phyloP scores from a whole-genome alignment of 108 stramenopile genomes.

The Cyclotella atomus region DNA sequence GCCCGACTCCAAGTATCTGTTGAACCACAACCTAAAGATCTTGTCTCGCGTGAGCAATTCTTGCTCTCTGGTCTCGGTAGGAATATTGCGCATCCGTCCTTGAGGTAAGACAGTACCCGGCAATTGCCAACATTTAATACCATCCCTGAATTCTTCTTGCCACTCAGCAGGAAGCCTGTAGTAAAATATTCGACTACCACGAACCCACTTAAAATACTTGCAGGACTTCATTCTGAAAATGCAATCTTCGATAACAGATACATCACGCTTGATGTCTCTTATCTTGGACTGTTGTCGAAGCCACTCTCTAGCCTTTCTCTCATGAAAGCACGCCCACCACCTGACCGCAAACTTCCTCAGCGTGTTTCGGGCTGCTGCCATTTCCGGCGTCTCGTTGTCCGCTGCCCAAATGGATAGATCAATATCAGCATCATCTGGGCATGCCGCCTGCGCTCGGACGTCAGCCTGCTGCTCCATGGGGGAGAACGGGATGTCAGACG shows the following conservation, averaged over 20 bases:
- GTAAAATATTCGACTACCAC: slow-evolving; percentile 8
- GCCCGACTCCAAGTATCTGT: background rate
- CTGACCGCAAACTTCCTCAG: background rate
- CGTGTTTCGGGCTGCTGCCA: background rate
- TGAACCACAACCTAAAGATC: background rate
- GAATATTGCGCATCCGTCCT: background rate
- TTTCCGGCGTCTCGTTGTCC: background rate
- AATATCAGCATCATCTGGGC: background rate
- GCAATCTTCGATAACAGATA: background rate
- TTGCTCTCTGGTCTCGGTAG: background rate
- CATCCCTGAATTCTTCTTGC: slow-evolving; percentile 4
- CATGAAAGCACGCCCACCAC: background rate
- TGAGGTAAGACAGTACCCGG: background rate
- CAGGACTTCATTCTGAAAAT: background rate
- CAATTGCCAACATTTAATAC: background rate
- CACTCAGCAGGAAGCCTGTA: slow-evolving; percentile 2
- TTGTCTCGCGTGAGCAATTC: background rate
- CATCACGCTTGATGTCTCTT: background rate
- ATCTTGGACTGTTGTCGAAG: background rate
- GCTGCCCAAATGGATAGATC: background rate
- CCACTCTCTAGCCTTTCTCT: background rate
- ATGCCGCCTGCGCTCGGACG: background rate
- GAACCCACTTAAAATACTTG: slow-evolving; percentile 6
- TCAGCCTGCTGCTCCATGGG: background rate
- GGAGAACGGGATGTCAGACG: background rate